Evolutionary conservation across 179 eudicot species (phyloP).

Genomic region (Pouteria campechiana): DNA sequence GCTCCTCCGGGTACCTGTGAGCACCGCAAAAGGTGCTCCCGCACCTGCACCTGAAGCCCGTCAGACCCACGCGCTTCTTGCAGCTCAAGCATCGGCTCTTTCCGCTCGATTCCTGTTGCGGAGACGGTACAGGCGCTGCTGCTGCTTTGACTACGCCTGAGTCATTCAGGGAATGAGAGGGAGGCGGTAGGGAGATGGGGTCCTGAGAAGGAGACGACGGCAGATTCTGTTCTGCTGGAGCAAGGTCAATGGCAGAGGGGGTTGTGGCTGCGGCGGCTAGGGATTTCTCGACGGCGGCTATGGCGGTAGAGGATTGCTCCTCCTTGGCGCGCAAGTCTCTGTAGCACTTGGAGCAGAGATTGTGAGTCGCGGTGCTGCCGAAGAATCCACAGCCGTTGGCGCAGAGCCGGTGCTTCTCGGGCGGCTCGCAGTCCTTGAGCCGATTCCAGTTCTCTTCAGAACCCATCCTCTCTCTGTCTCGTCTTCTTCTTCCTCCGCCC

Average conservation of each 20-base stretch:
- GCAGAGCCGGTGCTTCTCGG: constrained; percentile 42
- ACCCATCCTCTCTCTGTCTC: constrained; percentile 17
- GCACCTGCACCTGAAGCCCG: constrained; percentile 59
- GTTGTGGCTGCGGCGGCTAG: too few species aligned
- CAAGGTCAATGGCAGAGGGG: too few species aligned
- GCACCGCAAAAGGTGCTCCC: constrained; percentile 54
- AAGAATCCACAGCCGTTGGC: constrained; percentile 72
- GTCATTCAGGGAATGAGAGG: too few species aligned
- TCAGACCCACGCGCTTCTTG: constrained; percentile 51
- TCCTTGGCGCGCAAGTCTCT: constrained; percentile 23
- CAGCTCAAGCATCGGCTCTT: constrained; percentile 41
- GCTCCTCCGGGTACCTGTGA: constrained; percentile 64
- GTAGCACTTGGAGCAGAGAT: constrained; percentile 74
- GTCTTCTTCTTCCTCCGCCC: too few species aligned
- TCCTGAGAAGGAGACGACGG: too few species aligned
- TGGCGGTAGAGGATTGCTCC: constrained; percentile 30
- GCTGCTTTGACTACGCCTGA: neutral
- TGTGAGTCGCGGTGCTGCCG: constrained; percentile 49
- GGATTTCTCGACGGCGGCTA: constrained; percentile 19
- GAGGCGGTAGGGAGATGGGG: too few species aligned
- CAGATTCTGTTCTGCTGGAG: too few species aligned
- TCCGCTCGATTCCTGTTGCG: constrained; percentile 3
- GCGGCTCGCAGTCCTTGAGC: constrained; percentile 31
- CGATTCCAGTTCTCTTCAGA: constrained; percentile 29
- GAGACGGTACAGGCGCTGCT: neutral